These are phyloP conservation scores for Sordaria brevicollis DNA, from an alignment of 495 filamentous ascomycete species.

Conservation along the genomic window DNA sequence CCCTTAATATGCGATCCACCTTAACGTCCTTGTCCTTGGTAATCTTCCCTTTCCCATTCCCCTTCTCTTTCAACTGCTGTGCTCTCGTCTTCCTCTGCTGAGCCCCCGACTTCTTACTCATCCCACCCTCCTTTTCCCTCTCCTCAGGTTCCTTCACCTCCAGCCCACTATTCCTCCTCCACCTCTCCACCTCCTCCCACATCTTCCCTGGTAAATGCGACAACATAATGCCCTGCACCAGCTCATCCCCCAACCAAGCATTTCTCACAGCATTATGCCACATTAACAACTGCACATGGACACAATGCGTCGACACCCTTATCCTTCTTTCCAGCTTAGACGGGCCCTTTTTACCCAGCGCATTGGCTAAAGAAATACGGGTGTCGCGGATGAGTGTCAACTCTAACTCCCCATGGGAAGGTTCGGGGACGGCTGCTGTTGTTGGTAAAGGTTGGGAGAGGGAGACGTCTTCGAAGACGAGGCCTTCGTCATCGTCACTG, in stretches of 20 bases:
- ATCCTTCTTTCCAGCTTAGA: slow-evolving; percentile 75
- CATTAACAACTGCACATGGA: slow-evolving; percentile 82
- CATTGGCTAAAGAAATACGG: slow-evolving; percentile 42
- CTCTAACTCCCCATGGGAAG: slow-evolving; percentile 53
- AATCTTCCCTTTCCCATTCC: slow-evolving; percentile 22
- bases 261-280: slow-evolving; percentile 86
- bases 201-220: slow-evolving; percentile 53
- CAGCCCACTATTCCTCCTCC: slow-evolving; percentile 57
- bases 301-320: slow-evolving; percentile 65
- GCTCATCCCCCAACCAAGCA: slow-evolving; percentile 69
- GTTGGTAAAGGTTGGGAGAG: slow-evolving; percentile 21
- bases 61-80: slow-evolving; percentile 22
- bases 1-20: slow-evolving; percentile 44
- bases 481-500: slow-evolving; percentile 56
- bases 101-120: neutral
- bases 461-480: slow-evolving; percentile 84
- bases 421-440: slow-evolving; percentile 8
- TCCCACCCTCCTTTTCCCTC: slow-evolving; percentile 16
- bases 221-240: slow-evolving; percentile 67
- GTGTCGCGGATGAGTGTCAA: slow-evolving; percentile 59
- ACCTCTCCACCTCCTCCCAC: slow-evolving; percentile 66
- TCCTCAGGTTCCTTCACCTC: slow-evolving; percentile 27
- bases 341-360: slow-evolving; percentile 71
- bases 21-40: slow-evolving; percentile 21
- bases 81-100: slow-evolving; percentile 12